Base-by-base conservation (phyloP, 768 basidiomycete genomes). In the Pholiota molesta region DNA sequence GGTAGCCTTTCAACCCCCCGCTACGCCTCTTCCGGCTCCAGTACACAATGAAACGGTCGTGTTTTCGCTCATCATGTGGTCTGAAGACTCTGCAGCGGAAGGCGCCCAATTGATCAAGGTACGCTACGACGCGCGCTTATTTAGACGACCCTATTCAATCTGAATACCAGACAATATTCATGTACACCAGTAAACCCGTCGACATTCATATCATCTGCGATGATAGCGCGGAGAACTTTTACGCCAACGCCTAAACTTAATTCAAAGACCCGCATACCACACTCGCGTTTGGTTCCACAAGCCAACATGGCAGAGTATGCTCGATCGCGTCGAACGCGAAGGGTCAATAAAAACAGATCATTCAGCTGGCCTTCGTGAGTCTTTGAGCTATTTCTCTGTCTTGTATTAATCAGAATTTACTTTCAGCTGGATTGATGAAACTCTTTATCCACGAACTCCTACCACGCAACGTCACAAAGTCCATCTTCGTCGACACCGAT, bases 401-500 rank as follows among this genome's bases (percentile, higher is more conserved):
- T 14, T 14, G 33, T 13, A 19, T 29, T 52, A 21, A 23, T 19
- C 39, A 54, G 37, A 26, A 52, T 29, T 47, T 11, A 40, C 13
- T 31, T 57, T 13, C 53, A 83, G 82, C 79, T 55, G 82, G 82
- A 1, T 75, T 83, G 44, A 81, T 83, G 79, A 83, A 84, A 65
- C 72, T 84, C 19, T 83, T 84, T 69, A 74, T 83, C 47, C 82
- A 83, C 63, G 82, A 84, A 67, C 76, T 83, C 14, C 68, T 83
- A 51, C 82, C 82, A 5, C 62, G 73, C 5, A 68, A 70, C 29
- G 77, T 83, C 52, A 72, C 74, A 60, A 80, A 75, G 66, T 76
- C 76, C n/a, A 82, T 83, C 59, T 84, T 75, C 65, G 68, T 84
- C 57, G 83, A 84, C 69, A 83, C 82, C 8, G 83, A 84, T 66